phyloP scores from a whole-genome alignment of 2,329 filamentous ascomycete genomes.

The Clonostachys sp. region DNA sequence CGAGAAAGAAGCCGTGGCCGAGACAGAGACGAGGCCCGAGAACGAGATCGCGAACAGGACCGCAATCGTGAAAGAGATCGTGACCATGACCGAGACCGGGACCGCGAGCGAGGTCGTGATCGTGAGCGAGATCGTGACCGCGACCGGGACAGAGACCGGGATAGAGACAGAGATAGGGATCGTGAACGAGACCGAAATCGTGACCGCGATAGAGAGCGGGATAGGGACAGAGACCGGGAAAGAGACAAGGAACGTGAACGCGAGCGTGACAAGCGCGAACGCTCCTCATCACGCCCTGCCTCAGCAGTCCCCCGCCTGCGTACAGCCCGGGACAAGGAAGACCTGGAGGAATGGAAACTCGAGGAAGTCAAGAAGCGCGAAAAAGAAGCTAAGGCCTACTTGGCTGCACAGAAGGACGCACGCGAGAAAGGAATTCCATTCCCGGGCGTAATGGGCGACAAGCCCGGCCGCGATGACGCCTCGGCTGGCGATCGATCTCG shows the following conservation, averaged over 20 bases:
- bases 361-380: slow-evolving; percentile 59
- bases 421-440: slow-evolving; percentile 53
- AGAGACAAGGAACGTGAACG: slow-evolving; percentile 8
- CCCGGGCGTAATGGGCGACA: slow-evolving; percentile 34
- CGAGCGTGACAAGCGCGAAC: slow-evolving; percentile 22
- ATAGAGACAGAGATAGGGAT: slow-evolving; percentile 16
- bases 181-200: slow-evolving; percentile 15
- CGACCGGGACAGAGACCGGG: slow-evolving; percentile 34
- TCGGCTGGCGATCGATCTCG: neutral
- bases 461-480: neutral
- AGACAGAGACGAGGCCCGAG: slow-evolving; percentile 13
- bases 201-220: slow-evolving; percentile 11
- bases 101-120: slow-evolving; percentile 21
- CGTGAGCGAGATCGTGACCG: slow-evolving; percentile 19
- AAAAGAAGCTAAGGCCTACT: slow-evolving; percentile 59
- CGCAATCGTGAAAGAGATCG: slow-evolving; percentile 19
- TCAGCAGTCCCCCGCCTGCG: neutral
- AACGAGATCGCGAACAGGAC: slow-evolving; percentile 7
- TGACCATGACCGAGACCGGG: slow-evolving; percentile 18
- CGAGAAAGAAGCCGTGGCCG: slow-evolving; percentile 11
- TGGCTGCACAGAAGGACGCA: slow-evolving; percentile 57
- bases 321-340: slow-evolving; percentile 34
- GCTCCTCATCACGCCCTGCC: slow-evolving; percentile 33
- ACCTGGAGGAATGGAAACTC: slow-evolving; percentile 53
- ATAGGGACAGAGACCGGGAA: slow-evolving; percentile 20